Evolutionary conservation across 371 early-diverging fungal species (phyloP), one percentile per base, ranked within the genome.

Genomic region (Mucor saturninus): DNA sequence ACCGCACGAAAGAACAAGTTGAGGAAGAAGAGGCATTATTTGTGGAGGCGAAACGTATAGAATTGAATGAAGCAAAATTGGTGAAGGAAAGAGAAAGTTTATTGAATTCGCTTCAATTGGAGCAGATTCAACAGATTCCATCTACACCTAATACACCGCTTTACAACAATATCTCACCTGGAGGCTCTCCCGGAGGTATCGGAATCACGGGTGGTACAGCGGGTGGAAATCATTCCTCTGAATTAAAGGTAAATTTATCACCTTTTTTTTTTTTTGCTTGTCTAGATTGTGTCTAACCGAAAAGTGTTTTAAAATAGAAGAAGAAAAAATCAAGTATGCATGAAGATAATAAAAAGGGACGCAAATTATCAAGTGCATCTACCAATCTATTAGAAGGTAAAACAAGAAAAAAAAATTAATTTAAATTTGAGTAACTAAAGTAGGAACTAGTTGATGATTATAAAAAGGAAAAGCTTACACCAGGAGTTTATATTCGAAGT

Each of bases 11-110:
- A 14, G 94, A 92, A 55, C 88, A 95, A 65, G 86, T 94, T 28
- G 86, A 91, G 74, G 94, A 95, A 67, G 96, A 95, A 64, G 92
- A 91, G 61, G 79, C 84, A 13, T 71, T 96, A 21, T 83, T 88
- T 37, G 58, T 86, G 35, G 93, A 95, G 71, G 89, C 92, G 4
- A 83, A 88, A 13, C 82, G 90, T 38, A 87, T 95, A 43, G 93
- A 95, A 60, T 83, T 84, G 42, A 90, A 89, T 56, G 92, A 95
- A 73, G 80, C 80, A 15, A 76, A 81, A 61, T 80, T 95, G 51
- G 71, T 87, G 2, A 80, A 79, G 31, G 94, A 95, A 59, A 86
- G 95, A 38, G 93, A 95, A 58, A 79, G 79, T 53, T 61, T 93
- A 58, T 76, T 90, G 31, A 86, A 85, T 35, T 75, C 84, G 40